Evolutionary conservation across 1,139 yeast species (phyloP), one percentile per base, ranked within the genome.

Genomic region (Zygosaccharomyces pseudobailii): DNA sequence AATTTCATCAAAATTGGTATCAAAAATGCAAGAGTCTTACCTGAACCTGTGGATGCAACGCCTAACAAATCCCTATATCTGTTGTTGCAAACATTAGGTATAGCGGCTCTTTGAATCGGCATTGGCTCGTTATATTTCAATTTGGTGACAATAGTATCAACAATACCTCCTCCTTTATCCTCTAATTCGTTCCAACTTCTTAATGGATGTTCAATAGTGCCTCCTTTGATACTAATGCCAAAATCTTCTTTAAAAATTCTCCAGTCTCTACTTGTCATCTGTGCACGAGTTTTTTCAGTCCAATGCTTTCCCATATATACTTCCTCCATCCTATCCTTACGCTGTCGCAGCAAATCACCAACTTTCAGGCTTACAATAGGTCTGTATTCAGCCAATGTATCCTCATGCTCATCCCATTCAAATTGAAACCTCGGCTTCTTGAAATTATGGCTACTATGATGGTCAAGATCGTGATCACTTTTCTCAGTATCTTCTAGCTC

Each of bases 21-120:
- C 24, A 87, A 69, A 66, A 84, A 92, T 7, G 95, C 86, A 25
- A 89, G 72, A 0, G 98, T 92, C 63, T 92, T 92, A 61, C 97
- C 98, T 0, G 96, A 87, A 22, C 97, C 98, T 0, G 98, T 92
- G 56, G 89, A 92, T 0, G 97, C 97, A n/a, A 90, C 78, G 23
- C 96, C 97, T 23, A 90, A 75, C 4, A 88, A 74, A 63, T 92
- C 97, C 36, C 64, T 52, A 6, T 48, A 41, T 7, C 76, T 65
- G 3, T 73, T 69, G 0, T 70, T 63, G 31, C 85, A 56, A 0
- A 87, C 87, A 39, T 85, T 72, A 0, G 97, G 97, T 9, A 90
- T 79, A 0, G 97, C 77, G 0, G 94, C 95, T 52, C 96, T 69
- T 62, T 92, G 98, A 50, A 92, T 84, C 0, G 97, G 92, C 0